phyloP scores from a whole-genome alignment of 2,329 filamentous ascomycete species.

The Pseudogymnoascus sp. region DNA sequence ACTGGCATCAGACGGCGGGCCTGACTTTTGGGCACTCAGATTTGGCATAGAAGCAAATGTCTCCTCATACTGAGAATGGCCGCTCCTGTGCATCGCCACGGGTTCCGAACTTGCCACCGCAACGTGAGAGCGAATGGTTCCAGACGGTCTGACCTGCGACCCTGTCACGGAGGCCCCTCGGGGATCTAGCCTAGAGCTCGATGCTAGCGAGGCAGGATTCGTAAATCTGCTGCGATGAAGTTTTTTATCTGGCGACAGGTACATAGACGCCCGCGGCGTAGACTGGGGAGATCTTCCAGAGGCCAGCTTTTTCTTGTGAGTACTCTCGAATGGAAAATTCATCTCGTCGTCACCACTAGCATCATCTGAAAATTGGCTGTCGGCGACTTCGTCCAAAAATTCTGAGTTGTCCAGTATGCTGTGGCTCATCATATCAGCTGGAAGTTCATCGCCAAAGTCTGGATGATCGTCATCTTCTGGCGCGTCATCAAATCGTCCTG shows the following conservation, averaged over 20 bases:
- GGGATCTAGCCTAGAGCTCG: not conserved
- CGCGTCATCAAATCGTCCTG: slow-evolving; percentile 28
- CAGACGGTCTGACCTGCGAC: not conserved
- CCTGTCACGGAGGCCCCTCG: not conserved
- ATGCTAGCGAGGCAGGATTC: not conserved
- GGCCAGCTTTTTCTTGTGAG: slow-evolving; percentile 26
- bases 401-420: slow-evolving; percentile 25
- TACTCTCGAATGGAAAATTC: slow-evolving; percentile 4
- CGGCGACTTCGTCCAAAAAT: slow-evolving; percentile 26
- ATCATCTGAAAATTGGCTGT: slow-evolving; percentile 24
- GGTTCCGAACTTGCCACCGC: not conserved
- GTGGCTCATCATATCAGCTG: slow-evolving; percentile 17
- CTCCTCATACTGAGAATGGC: not conserved
- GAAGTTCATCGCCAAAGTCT: slow-evolving; percentile 19
- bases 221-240: slow-evolving; percentile 4
- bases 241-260: slow-evolving; percentile 12
- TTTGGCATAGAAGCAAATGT: not conserved
- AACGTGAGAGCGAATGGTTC: not conserved
- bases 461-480: slow-evolving; percentile 24
- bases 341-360: slow-evolving; percentile 25
- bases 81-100: not conserved
- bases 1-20: slow-evolving; percentile 3
- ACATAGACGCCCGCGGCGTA: slow-evolving; percentile 47
- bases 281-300: slow-evolving; percentile 30
- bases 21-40: not conserved